A percentile compares a stretch with the other conserved stretches of the same genome.
phyloP scores from a whole-genome alignment of 83 land plant species.

The Diphasiastrum complanatum region DNA sequence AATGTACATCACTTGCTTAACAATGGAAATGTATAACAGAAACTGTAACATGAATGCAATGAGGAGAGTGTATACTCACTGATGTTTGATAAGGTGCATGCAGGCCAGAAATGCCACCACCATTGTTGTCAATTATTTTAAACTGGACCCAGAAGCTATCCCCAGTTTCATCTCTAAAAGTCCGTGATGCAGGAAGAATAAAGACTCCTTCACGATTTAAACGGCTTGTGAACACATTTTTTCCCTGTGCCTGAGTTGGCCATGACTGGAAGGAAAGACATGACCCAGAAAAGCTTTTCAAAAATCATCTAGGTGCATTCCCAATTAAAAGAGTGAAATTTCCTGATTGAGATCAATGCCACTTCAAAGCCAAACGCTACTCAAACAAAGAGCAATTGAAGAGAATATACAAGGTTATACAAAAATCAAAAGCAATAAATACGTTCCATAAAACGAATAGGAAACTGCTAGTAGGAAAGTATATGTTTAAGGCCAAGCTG shows the following conservation, averaged over 20 bases:
- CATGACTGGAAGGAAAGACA: constrained; percentile 55
- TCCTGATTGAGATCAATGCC: not conserved
- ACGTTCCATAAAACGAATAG: too few species aligned
- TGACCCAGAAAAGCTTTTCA: not conserved
- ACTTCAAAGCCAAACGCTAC: not conserved
- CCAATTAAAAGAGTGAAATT: too few species aligned
- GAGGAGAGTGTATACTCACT: constrained; percentile 33
- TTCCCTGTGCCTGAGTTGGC: constrained; percentile 73
- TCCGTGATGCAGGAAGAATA: constrained; percentile 57
- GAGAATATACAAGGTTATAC: not conserved
- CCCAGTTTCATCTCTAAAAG: constrained; percentile 91
- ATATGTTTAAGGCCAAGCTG: too few species aligned
- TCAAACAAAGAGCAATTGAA: not conserved
- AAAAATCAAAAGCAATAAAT: too few species aligned
- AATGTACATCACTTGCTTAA: not conserved
- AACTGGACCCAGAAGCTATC: constrained; percentile 77
- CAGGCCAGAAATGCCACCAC: constrained; percentile 52
- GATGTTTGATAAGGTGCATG: constrained; percentile 91
- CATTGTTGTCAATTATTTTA: constrained; percentile 66
- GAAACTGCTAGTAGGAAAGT: too few species aligned
- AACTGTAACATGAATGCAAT: too few species aligned
- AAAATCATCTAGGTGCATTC: too few species aligned
- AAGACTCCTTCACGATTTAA: constrained; percentile 72
- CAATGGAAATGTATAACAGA: not conserved
- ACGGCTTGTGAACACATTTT: constrained; percentile 60